Evolutionary conservation across 805 yeast species (phyloP).

Genomic region (Candida nanaspora): DNA sequence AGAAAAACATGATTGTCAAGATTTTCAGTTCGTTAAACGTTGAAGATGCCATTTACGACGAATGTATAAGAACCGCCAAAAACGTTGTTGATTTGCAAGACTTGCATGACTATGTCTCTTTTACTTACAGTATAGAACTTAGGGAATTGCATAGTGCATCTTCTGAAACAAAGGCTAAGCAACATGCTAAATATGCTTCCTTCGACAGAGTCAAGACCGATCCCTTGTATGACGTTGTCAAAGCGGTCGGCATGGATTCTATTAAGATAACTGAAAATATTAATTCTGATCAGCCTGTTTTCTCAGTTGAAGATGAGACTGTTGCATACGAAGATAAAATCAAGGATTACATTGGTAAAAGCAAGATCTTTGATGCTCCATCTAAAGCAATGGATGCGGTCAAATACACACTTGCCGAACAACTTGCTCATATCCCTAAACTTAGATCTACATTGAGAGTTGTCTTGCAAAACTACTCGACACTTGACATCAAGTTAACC

Average conservation of each 20-base stretch:
- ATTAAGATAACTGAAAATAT: conserved; percentile 79
- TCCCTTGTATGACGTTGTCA: conserved; percentile 55
- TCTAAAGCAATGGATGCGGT: conserved; percentile 61
- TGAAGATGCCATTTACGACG: conserved; percentile 52
- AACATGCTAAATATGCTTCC: conserved; percentile 53
- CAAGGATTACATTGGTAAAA: conserved; percentile 25
- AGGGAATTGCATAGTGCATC: conserved; percentile 29
- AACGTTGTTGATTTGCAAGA: conserved; percentile 81
- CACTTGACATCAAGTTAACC: conserved; percentile 68
- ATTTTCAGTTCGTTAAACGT: conserved; percentile 46
- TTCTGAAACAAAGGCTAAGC: conserved; percentile 25
- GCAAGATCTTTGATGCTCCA: conserved; percentile 42
- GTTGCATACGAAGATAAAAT: conserved; percentile 57
- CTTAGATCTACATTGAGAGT: conserved; percentile 64
- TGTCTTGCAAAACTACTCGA: conserved; percentile 56
- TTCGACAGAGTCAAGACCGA: conserved; percentile 65
- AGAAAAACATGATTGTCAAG: conserved; percentile 50
- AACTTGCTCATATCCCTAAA: conserved; percentile 72
- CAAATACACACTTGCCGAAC: conserved; percentile 69
- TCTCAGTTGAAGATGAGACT: conserved; percentile 62
- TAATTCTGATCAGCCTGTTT: conserved; percentile 55
- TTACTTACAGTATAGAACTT: conserved; percentile 55
- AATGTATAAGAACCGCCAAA: conserved; percentile 47
- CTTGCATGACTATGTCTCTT: conserved; percentile 73
- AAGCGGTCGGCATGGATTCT: conserved; percentile 71